Percentiles rank a stretch among this genome's conserved stretches.
These are phyloP conservation scores for Entrophospora sp. DNA, from an alignment of 192 early-diverging fungal genomes.

Conservation along the genomic window DNA sequence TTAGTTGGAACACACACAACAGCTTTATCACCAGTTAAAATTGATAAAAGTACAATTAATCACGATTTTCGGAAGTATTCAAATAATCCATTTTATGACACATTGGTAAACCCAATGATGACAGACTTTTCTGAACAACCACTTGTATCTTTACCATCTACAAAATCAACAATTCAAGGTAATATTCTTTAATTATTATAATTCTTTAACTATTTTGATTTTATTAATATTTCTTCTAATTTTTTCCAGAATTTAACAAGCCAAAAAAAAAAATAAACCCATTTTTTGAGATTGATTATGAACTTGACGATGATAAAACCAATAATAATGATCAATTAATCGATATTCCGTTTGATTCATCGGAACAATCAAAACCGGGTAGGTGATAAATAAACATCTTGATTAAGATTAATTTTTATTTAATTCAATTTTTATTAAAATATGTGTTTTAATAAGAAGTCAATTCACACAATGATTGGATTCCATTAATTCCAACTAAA, in stretches of 20 bases:
- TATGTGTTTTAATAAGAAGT: neutral
- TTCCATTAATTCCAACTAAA: neutral
- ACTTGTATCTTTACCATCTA: too few relatives aligned
- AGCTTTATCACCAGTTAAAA: too few relatives aligned
- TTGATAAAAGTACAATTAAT: too few relatives aligned
- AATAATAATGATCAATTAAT: neutral
- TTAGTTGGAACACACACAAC: too few relatives aligned
- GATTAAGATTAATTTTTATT: neutral
- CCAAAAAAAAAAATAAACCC: neutral
- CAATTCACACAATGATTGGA: neutral
- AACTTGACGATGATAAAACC: neutral
- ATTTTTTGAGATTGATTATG: constrained; percentile 2
- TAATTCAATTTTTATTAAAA: neutral
- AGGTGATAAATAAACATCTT: neutral
- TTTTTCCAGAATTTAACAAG: too few relatives aligned
- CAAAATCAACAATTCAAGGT: too few relatives aligned
- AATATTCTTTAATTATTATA: neutral
- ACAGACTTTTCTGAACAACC: too few relatives aligned
- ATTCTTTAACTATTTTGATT: neutral
- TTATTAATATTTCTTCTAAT: neutral
- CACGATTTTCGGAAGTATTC: too few relatives aligned
- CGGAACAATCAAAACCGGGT: neutral
- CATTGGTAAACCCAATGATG: too few relatives aligned
- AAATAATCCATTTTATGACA: too few relatives aligned
- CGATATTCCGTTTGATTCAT: neutral